Evolutionary conservation across 2,329 filamentous ascomycete species (phyloP).

Genomic region (Salinomyces thailandicus): DNA sequence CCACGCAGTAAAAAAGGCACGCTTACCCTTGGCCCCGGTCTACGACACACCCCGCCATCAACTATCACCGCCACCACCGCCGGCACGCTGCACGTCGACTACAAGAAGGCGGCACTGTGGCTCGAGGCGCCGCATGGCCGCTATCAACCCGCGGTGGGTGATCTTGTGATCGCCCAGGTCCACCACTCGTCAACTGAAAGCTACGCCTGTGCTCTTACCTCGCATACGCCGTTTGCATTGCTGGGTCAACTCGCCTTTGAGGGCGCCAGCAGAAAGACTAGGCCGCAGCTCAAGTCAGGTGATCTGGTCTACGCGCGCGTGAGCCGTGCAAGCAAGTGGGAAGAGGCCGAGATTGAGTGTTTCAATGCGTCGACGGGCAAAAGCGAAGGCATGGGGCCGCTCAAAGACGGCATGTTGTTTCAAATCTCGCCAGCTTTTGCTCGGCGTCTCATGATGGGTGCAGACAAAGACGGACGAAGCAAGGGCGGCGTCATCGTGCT

Average conservation of each 20-base stretch:
- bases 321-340: slow-evolving; percentile 63
- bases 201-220: slow-evolving; percentile 69
- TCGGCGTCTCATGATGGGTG: slow-evolving; percentile 55
- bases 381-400: slow-evolving; percentile 71
- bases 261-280: slow-evolving; percentile 80
- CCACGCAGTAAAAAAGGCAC: slow-evolving; percentile 54
- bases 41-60: slow-evolving; percentile 70
- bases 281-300: slow-evolving; percentile 63
- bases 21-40: slow-evolving; percentile 71
- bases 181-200: slow-evolving; percentile 63
- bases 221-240: slow-evolving; percentile 51
- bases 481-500: slow-evolving; percentile 59
- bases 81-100: slow-evolving; percentile 57
- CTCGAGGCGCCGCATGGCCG: slow-evolving; percentile 59
- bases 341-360: slow-evolving; percentile 85
- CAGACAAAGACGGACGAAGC: slow-evolving; percentile 39
- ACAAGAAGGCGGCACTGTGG: slow-evolving; percentile 66
- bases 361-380: slow-evolving; percentile 79
- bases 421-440: slow-evolving; percentile 70
- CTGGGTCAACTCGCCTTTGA: slow-evolving; percentile 90
- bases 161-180: slow-evolving; percentile 81
- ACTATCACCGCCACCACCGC: slow-evolving; percentile 59
- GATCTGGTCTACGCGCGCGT: slow-evolving; percentile 85
- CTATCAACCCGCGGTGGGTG: slow-evolving; percentile 70
- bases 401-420: slow-evolving; percentile 81